These are phyloP conservation scores for Aspergillus olivimuriae DNA, from an alignment of 495 filamentous ascomycete genomes.

Conservation along the genomic window DNA sequence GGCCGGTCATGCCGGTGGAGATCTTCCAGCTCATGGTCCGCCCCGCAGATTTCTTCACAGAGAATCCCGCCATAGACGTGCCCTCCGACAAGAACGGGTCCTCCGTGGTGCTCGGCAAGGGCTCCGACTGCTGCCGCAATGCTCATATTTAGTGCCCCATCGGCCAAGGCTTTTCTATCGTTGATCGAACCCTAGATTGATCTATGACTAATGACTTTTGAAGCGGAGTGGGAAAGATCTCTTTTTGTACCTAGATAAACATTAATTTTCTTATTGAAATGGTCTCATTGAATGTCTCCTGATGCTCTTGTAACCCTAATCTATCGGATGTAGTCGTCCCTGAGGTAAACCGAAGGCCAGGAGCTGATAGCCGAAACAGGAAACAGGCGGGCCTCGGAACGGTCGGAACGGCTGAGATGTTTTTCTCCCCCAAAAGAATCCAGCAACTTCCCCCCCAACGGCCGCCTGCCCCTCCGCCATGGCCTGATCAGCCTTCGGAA, in stretches of 20 bases:
- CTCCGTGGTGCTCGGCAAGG: conserved; percentile 36
- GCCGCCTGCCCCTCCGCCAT: neutral
- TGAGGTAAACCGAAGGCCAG: no score
- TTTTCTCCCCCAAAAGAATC: no score
- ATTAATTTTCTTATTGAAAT: neutral
- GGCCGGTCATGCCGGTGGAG: conserved; percentile 60
- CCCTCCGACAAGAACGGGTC: conserved; percentile 50
- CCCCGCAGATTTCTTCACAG: conserved; percentile 69
- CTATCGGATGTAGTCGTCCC: no score
- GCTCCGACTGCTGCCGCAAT: conserved; percentile 22
- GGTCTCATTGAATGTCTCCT: neutral
- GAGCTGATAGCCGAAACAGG: no score
- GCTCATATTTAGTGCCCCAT: conserved; percentile 22
- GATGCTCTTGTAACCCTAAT: no score
- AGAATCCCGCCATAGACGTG: conserved; percentile 70
- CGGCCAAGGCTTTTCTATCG: neutral
- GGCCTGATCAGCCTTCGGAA: conserved; percentile 1
- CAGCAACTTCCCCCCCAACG: no score
- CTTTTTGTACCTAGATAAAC: no score
- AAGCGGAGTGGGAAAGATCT: conserved; percentile 3
- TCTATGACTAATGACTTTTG: conserved; percentile 7
- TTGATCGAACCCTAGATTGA: neutral
- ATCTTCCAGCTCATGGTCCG: conserved; percentile 62
- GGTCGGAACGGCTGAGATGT: no score
- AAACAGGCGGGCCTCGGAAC: no score